Base-by-base conservation (phyloP, 2,329 filamentous ascomycete species). In the Calonectria pteridis region DNA sequence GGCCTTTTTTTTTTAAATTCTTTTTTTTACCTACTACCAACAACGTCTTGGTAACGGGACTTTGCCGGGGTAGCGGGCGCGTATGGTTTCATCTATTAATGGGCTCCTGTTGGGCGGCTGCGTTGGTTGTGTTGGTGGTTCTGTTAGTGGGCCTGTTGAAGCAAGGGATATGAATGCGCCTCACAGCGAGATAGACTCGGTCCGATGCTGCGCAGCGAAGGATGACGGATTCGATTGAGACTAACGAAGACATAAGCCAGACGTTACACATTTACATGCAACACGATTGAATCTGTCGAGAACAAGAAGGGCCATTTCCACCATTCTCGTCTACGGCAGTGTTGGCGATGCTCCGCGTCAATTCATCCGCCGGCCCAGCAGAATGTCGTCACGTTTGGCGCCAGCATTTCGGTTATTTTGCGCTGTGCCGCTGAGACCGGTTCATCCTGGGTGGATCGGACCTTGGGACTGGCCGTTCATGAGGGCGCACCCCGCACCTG, bases 401-500 rank as follows among this genome's bases (percentile, higher is more conserved):
- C 37, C 55, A 33, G 35, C 55, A 62, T 62, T 62, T 37, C 55
- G 43, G 43, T 46, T 46, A 46, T 46, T 46, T 46, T 23, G 43
- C 43, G 43, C 43, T 23, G 43, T 46, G 43, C 43, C 43, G 55
- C 37, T 62, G 31, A 23, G n/a, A 35, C 33, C 55, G 20, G 37
- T 46, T 46, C 20, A 46, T 46, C 55, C 14, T 31, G 55, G n/a
- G 55, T 37, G 35, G 55, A 59, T 37, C 55, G 14, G 35, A 14
- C 23, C 55, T 14, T 35, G 37, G n/a, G 33, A 62, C 29, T 28
- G 64, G 40, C 29, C 43, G 28, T 35, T 53, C 16, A 28, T 51
- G 20, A 58, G 33, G 43, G 35, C 31, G 40, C 67, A 53, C 67
- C 67, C 67, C 67, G 55, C 67, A 69, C 28, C 43, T 29, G n/a